Conservation (phyloP, 371 early-diverging fungal species). For the Caulochytrium protostelioides region DNA sequence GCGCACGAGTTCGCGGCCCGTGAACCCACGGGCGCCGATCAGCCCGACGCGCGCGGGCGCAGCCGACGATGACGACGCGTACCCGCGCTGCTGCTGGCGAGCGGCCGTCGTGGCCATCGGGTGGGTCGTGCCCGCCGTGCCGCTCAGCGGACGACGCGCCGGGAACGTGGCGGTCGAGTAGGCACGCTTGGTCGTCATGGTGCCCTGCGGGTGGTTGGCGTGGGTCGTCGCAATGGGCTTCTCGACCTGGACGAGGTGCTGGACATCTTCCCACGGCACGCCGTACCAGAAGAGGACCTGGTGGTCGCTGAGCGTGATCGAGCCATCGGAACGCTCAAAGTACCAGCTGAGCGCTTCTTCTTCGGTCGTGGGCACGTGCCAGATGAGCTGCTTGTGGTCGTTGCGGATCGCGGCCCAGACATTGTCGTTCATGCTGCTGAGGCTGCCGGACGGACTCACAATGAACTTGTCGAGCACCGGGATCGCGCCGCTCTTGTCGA, state of each 20-base stretch:
- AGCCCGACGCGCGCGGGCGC: constrained; percentile 43
- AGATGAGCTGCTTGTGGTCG: constrained; percentile 46
- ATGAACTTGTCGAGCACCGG: constrained; percentile 55
- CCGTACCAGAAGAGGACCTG: constrained; percentile 74
- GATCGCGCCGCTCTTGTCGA: constrained; percentile 36
- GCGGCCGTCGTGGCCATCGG: constrained; percentile 22
- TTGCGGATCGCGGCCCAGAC: constrained; percentile 56
- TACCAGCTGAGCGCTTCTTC: constrained; percentile 55
- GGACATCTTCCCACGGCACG: no score
- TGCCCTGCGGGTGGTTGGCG: not conserved
- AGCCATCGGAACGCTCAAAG: constrained; percentile 82
- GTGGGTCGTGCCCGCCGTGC: not conserved
- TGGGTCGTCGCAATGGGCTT: constrained; percentile 17
- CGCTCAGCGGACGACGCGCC: not conserved
- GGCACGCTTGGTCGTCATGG: constrained; percentile 3
- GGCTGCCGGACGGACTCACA: constrained; percentile 43
- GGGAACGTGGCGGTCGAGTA: constrained; percentile 2
- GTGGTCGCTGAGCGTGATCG: constrained; percentile 21
- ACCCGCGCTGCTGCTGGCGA: constrained; percentile 22
- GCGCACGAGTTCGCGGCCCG: constrained; percentile 78
- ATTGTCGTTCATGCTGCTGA: constrained; percentile 77
- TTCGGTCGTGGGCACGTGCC: constrained; percentile 34
- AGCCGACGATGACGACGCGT: constrained; percentile 1
- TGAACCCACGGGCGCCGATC: constrained; percentile 90
- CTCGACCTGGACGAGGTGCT: constrained; percentile 48